Base-by-base conservation (phyloP, 2,329 filamentous ascomycete species). In the Alternaria triticimaculans region DNA sequence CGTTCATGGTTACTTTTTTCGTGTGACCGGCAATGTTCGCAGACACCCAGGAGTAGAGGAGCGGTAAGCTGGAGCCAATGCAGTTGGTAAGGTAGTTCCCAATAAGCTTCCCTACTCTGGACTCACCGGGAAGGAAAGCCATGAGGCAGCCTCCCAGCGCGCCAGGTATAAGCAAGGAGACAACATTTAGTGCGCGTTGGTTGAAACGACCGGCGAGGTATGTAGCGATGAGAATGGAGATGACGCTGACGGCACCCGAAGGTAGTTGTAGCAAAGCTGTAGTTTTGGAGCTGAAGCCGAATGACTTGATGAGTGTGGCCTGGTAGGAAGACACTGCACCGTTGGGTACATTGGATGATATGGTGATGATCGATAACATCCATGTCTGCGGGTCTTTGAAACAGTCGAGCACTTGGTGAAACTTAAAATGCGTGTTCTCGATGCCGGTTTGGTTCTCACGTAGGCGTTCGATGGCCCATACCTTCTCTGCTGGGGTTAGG, bases 1-100 rank as follows among this genome's bases (percentile, higher is more conserved):
- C 75, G 26, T 88, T 88, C n/a, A 87, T 87, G 25, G 89, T 85
- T 49, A 89, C 87, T 72, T 90, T 77, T 66, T 79, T 79, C 9
- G 76, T 79, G 44, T 78, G 73, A 3, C 76, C 76, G 8, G 76
- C 76, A 4, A 73, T 70, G 67, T 87, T 87, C 41, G 83, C 83
- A 0, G 84, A 85, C 45, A 83, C 82, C 62, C 86, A 80, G 0
- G 76, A 74, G 30, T 80, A 75, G 1, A 75, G 68, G 8, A 76
- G 68, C 0, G 78, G 74, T 12, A 80, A 64, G 2, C 72, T 67
- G 0, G 78, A 65, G 14, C 69, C 66, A 21, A 68, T 87, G 64
- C 64, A 82, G 72, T 18, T 85, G 82, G 66, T 86, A 82, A 11
- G 86, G 82, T 41, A 89, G 14, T 76, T 79, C 3, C 70, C 75